phyloP scores from a whole-genome alignment of 164 flowering plant species.

The Piper betle region DNA sequence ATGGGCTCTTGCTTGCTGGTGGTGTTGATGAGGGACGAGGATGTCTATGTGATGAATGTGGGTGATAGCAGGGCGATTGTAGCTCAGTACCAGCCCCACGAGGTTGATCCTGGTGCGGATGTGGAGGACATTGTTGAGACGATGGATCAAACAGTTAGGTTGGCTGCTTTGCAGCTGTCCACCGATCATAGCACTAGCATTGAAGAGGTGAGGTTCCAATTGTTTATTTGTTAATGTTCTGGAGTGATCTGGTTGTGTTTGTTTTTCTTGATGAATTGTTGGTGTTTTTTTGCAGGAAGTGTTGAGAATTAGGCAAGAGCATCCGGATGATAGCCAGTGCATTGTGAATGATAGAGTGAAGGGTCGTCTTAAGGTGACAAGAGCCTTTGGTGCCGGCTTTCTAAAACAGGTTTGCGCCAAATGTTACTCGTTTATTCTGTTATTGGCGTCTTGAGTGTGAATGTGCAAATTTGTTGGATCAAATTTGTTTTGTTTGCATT shows the following conservation, averaged over 20 bases:
- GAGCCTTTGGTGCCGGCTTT: conserved; percentile 98
- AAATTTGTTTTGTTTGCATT: conserved; percentile 1
- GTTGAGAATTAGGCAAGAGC: conserved; percentile 83
- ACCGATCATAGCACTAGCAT: conserved; percentile 99
- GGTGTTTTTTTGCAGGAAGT: conserved; percentile 56
- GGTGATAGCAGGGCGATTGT: conserved; percentile 98
- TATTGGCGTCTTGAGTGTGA: neutral
- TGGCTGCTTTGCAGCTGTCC: conserved; percentile 86
- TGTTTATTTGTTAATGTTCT: neutral
- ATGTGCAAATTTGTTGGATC: neutral
- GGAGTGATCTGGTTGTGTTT: neutral
- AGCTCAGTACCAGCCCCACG: conserved; percentile 53
- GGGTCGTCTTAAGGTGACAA: conserved; percentile 94
- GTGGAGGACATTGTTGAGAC: conserved; percentile 57
- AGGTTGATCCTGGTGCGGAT: conserved; percentile 18
- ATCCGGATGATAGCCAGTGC: conserved; percentile 89
- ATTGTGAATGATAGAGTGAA: conserved; percentile 95
- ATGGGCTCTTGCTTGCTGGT: conserved; percentile 97
- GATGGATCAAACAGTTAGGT: conserved; percentile 28
- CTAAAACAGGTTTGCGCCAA: conserved; percentile 51
- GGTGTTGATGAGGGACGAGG: conserved; percentile 91
- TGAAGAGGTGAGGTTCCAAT: conserved; percentile 59
- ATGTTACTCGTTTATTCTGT: neutral
- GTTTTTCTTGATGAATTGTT: neutral
- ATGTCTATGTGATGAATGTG: conserved; percentile 96